Base-by-base conservation (phyloP, 208 protist genomes). In the Trypanosoma scelopori region DNA sequence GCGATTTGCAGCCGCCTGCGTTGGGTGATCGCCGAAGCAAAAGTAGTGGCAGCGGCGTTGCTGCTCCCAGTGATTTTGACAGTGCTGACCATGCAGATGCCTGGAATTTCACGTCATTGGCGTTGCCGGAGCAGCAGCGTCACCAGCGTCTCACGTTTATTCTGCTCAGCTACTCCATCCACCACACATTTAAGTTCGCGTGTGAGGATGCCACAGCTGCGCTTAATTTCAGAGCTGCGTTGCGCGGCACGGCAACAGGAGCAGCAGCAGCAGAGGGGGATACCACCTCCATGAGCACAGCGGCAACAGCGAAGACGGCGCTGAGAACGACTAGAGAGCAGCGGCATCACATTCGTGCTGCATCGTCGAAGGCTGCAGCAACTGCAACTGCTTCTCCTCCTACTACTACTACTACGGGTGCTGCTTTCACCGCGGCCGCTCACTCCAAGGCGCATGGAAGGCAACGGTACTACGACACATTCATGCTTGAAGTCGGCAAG, bases 131-230 rank as follows among this genome's bases (percentile, higher is more conserved):
- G 6, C 15, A 11, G 5, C 25, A 47, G 30, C 49, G 60, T 16
- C 60, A 57, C 3, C 48, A 48, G 20, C 32, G 60, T 28, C 39
- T 66, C 4, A 66, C 46, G 12, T 66, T 66, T 56, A 66, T 66
- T 56, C 16, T 66, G 20, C 47, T 66, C 27, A 66, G 60, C 28
- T 66, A 66, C 32, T 48, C 60, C 3, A 66, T 66, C 56, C 60
- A 66, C 37, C 48, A 66, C 48, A 66, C 60, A 2, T 66, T 66
- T 47, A 66, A 66, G 35, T 45, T 56, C 35, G 47, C 60, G 3
- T 45, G 9, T n/a, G 37, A 32, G 42, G 48, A 35, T 52, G 27
- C 12, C 5, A 32, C 28, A 35, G 45, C 55, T 23, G 35, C 37
- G 7, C 18, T 25, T 12, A 59, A 47, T 7, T 59, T 59, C 18